A percentile compares a stretch with the other conserved stretches of the same genome.
Conservation (phyloP, 2,329 filamentous ascomycete species). For the Claviceps sp. region DNA sequence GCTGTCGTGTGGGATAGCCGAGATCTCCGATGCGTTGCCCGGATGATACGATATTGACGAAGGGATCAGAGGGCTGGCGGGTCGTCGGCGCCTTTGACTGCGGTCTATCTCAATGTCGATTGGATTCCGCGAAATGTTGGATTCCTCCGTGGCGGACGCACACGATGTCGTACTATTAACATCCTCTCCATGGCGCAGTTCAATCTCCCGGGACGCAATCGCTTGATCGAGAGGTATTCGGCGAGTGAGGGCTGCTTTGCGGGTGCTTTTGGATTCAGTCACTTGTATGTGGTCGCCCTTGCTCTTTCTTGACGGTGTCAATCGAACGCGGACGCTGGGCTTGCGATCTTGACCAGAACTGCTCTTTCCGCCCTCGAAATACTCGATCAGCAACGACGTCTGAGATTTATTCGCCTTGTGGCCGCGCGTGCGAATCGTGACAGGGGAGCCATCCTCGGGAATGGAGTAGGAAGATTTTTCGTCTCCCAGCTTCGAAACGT, state of each 20-base stretch:
- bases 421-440: slow-evolving; percentile 74
- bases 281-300: slow-evolving; percentile 72
- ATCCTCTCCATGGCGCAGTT: slow-evolving; percentile 41
- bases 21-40: slow-evolving; percentile 69
- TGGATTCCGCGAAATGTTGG: slow-evolving; percentile 61
- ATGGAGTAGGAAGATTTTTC: slow-evolving; percentile 66
- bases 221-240: slow-evolving; percentile 39
- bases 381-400: slow-evolving; percentile 86
- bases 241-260: slow-evolving; percentile 47
- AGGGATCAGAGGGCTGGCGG: slow-evolving; percentile 55
- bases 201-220: slow-evolving; percentile 26
- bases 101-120: slow-evolving; percentile 82
- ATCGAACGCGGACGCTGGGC: slow-evolving; percentile 66
- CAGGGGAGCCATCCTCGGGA: slow-evolving; percentile 75
- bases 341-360: slow-evolving; percentile 48
- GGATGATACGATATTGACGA: slow-evolving; percentile 47
- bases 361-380: slow-evolving; percentile 71
- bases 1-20: slow-evolving; percentile 52
- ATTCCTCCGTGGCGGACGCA: slow-evolving; percentile 67
- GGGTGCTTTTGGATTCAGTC: slow-evolving; percentile 62
- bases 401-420: slow-evolving; percentile 54
- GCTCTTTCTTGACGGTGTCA: slow-evolving; percentile 63
- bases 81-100: slow-evolving; percentile 40
- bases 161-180: slow-evolving; percentile 57
- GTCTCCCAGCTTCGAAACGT: slow-evolving; percentile 54